Evolutionary conservation across 208 protist species (phyloP).

Genomic region (Trichomonas vaginalis): DNA sequence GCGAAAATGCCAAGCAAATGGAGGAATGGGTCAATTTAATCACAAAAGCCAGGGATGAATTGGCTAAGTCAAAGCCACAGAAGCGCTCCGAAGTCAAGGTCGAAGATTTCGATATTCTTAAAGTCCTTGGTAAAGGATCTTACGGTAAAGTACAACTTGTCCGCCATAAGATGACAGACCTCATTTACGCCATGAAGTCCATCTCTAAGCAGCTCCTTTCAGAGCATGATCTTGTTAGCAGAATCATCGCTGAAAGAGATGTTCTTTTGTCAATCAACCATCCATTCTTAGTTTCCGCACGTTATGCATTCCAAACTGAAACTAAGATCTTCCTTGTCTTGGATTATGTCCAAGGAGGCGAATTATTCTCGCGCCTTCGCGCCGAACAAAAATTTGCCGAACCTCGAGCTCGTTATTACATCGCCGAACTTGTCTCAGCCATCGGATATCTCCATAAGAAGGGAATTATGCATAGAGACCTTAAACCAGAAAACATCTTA

Average conservation of each 20-base stretch:
- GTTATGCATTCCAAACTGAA: conserved; percentile 43
- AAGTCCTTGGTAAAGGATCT: conserved; percentile 50
- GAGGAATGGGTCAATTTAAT: background rate
- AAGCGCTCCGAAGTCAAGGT: background rate
- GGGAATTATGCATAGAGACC: conserved; percentile 46
- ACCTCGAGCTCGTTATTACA: conserved; percentile 27
- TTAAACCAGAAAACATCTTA: conserved; percentile 60
- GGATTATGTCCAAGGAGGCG: conserved; percentile 47
- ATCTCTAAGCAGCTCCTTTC: background rate
- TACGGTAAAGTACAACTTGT: conserved; percentile 50
- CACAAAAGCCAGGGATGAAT: background rate
- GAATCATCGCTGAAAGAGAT: background rate
- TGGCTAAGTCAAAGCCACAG: background rate
- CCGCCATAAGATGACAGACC: conserved; percentile 37
- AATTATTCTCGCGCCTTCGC: conserved; percentile 40
- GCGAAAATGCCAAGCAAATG: background rate
- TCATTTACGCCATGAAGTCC: conserved; percentile 51
- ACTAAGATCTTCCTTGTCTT: conserved; percentile 48
- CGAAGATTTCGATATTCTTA: conserved; percentile 50
- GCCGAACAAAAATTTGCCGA: conserved; percentile 20
- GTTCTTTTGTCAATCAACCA: background rate
- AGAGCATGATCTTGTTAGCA: background rate
- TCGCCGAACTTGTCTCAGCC: conserved; percentile 27
- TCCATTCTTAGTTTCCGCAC: background rate
- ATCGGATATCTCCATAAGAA: conserved; percentile 43